Base-by-base conservation (phyloP, 1,284 basidiomycete species). In the Irpex sp. region DNA sequence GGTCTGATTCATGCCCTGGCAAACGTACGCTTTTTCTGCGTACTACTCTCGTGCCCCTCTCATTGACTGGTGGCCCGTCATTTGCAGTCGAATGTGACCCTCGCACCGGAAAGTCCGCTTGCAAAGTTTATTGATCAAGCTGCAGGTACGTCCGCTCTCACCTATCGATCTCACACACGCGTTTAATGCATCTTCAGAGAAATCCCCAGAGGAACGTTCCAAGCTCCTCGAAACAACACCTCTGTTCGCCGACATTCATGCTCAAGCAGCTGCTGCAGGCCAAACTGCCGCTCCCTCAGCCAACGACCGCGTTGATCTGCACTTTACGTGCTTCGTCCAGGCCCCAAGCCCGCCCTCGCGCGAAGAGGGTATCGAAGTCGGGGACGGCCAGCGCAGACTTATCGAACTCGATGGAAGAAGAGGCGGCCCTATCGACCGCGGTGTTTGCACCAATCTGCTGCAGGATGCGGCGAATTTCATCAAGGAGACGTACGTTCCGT, bases 321-420 rank as follows among this genome's bases (percentile, higher is more conserved):
- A 96, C 76, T 96, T 95, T 70, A 91, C 91, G 4, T 88, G 89
- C 68, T 97, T 96, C 71, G 85, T 96, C 48, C 81, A 83, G 67
- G 90, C 88, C 0, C 85, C 86, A 1, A 77, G 76, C 48, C 73
- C 76, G 2, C 74, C 77, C 3, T 65, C 76, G 9, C 72, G 78
- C 34, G 74, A 74, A 51, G 65, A 73, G 31, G 62, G 64, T 47
- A 66, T 61, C 38, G 61, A 61, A 70, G 77, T 60, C 70, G 76
- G 62, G 69, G 74, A 62, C 0, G 61, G 60, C 2, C 58, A 65
- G 8, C 64, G 49, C 8, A 64, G 89, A 44, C 75, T 96, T 4
- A 78, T 96, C 58, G 94, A 96, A 75, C 79, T 97, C 49, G 94
- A 96, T 74, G 94, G 94, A 1, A 74, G 85, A 57, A 77, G 94